These are phyloP conservation scores for Serendipita indica DNA, from an alignment of 768 basidiomycete species.

Conservation along the genomic window DNA sequence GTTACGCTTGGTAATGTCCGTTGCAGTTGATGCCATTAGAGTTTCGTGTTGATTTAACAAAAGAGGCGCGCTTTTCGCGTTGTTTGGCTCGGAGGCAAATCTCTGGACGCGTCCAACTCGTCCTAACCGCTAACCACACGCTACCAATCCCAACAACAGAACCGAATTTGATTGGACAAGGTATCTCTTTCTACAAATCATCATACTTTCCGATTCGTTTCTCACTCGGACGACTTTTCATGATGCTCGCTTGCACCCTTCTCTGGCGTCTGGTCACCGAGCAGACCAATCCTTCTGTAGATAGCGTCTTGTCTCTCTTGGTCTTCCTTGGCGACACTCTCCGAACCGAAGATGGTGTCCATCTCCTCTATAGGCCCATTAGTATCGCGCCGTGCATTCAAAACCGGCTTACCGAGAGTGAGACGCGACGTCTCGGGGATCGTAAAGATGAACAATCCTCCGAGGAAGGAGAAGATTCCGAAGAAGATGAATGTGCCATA, in stretches of 20 bases:
- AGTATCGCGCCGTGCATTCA: too few relatives aligned
- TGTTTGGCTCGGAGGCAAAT: not conserved
- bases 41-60: not conserved
- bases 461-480: constrained; percentile 54
- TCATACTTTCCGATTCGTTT: too few relatives aligned
- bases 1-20: not conserved
- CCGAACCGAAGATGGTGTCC: constrained; percentile 72
- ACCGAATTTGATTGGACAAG: too few relatives aligned
- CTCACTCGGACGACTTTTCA: too few relatives aligned
- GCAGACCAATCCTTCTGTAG: constrained; percentile 48
- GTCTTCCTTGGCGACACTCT: constrained; percentile 40
- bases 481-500: constrained; percentile 70
- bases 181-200: too few relatives aligned
- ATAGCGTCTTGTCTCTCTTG: constrained; percentile 35
- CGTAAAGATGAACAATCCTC: constrained; percentile 46
- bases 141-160: too few relatives aligned
- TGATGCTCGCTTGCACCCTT: not conserved
- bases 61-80: not conserved
- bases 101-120: not conserved
- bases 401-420: constrained; percentile 27
- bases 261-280: constrained; percentile 11
- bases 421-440: constrained; percentile 75
- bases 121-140: too few relatives aligned
- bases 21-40: not conserved
- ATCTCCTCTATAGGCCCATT: constrained; percentile 46